Conservation (phyloP, 495 filamentous ascomycete species). For the Podospora bellae-mahoneyi region DNA sequence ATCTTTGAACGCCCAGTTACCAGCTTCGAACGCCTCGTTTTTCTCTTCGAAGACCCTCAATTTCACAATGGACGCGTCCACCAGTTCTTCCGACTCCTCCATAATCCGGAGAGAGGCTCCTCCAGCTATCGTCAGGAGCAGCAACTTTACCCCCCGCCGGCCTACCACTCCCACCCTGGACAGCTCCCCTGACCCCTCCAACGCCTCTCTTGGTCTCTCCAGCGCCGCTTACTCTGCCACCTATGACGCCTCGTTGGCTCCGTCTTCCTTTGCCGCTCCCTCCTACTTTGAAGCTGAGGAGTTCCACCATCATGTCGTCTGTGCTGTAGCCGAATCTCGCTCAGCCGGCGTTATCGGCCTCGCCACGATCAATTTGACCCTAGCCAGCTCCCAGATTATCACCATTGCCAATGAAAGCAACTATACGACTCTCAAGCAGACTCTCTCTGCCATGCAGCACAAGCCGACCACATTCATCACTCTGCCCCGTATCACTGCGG, state of each 20-base stretch:
- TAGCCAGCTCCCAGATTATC: conserved; percentile 56
- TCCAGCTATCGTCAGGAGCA: background rate
- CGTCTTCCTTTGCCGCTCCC: background rate
- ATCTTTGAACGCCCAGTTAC: background rate
- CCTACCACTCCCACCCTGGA: background rate
- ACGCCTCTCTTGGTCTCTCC: background rate
- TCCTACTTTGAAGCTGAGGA: background rate
- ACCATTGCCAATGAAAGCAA: conserved; percentile 71
- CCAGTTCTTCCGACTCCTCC: background rate
- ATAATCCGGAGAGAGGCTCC: background rate
- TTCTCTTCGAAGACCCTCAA: background rate
- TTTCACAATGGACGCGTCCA: background rate
- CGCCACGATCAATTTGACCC: conserved; percentile 82
- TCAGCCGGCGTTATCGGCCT: conserved; percentile 79
- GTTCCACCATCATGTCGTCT: conserved; percentile 58
- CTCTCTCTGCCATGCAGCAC: conserved; percentile 65
- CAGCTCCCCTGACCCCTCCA: background rate
- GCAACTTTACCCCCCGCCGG: background rate
- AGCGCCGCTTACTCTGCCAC: background rate
- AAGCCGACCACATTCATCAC: conserved; percentile 16
- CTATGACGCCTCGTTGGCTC: background rate
- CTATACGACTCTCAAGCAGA: conserved; percentile 58
- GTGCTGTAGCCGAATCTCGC: conserved; percentile 86
- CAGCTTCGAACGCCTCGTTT: background rate
- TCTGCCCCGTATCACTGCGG: conserved; percentile 16